A percentile compares a stretch with the other conserved stretches of the same genome.
Evolutionary conservation across 2,329 filamentous ascomycete species (phyloP).

Genomic region (Penicillium polonicum): DNA sequence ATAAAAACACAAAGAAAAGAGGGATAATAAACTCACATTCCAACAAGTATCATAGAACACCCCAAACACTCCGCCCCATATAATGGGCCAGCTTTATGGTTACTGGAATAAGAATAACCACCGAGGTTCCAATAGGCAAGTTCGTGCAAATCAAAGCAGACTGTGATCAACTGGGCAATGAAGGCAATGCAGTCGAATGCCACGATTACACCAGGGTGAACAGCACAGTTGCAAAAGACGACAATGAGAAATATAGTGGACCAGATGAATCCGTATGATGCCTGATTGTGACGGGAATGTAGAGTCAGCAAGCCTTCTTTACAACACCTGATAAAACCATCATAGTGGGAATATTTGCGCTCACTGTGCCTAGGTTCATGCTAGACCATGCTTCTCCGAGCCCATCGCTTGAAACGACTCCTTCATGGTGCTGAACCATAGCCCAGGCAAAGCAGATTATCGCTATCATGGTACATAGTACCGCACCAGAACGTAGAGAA

Average conservation of each 20-base stretch:
- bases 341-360: neutral
- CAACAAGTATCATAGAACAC: slow-evolving; percentile 15
- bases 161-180: slow-evolving; percentile 11
- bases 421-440: slow-evolving; percentile 10
- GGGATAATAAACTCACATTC: slow-evolving; percentile 5
- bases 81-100: neutral
- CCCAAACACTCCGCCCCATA: slow-evolving; percentile 17
- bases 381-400: slow-evolving; percentile 10
- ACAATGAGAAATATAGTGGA: slow-evolving; percentile 19
- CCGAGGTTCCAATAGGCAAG: slow-evolving; percentile 8
- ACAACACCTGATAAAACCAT: accelerated
- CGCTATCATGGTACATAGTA: slow-evolving; percentile 10
- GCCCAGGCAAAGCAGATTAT: slow-evolving; percentile 20
- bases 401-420: slow-evolving; percentile 14
- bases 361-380: slow-evolving; percentile 15
- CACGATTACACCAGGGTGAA: slow-evolving; percentile 14
- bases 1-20: neutral
- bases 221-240: slow-evolving; percentile 17
- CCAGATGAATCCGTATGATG: slow-evolving; percentile 16
- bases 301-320: neutral
- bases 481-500: slow-evolving; percentile 12
- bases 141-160: slow-evolving; percentile 12
- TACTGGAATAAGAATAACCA: slow-evolving; percentile 10
- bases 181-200: slow-evolving; percentile 16
- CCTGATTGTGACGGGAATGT: neutral